Base-by-base conservation (phyloP, 768 basidiomycete species). In the Lactifluus piperatus region DNA sequence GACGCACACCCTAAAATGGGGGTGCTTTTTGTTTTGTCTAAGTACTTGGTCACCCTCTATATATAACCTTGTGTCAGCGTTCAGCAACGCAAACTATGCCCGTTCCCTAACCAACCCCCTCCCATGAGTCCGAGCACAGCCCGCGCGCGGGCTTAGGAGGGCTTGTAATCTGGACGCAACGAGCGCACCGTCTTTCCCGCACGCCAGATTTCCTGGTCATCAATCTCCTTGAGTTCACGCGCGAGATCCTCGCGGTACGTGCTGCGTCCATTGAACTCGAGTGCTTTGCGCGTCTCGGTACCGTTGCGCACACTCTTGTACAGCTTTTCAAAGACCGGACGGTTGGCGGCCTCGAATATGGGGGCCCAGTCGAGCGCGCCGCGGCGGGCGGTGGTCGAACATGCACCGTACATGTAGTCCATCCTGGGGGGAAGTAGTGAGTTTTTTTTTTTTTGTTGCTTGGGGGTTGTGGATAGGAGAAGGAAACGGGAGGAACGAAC, bases 331-430 rank as follows among this genome's bases (percentile, higher is more conserved):
- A 98, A 99, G 69, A 98, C 78, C 61, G 97, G 97, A 41, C 86
- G 66, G 78, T 97, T 98, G 64, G 94, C 85, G 75, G 89, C 86
- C 75, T 95, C 93, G 71, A 94, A 94, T 74, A 97, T 76, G 62
- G 94, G 94, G 13, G 95, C 94, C 97, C 97, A 98, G 81, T 98
- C 97, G 64, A 97, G 89, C 44, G 95, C 97, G 68, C 97, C 97
- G 64, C 97, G 95, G 67, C 95, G 93, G 52, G 97, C 97, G 50
- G 97, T 98, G 66, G 95, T 98, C 32, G 97, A 98, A 79, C 97
- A 99, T 47, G 97, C 95, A 71, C 88, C 88, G 83, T 86, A 97
- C 94, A 98, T 97, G 83, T 97, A 95, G 76, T 97, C 94, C 94
- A 94, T 88, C 56, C 94, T 94, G 71, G 37, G 54, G 32, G 41